Percentiles rank a stretch among this genome's conserved stretches.
phyloP scores from a whole-genome alignment of 129 eudicot genomes.

The carrot (Daucus carota) region DNA sequence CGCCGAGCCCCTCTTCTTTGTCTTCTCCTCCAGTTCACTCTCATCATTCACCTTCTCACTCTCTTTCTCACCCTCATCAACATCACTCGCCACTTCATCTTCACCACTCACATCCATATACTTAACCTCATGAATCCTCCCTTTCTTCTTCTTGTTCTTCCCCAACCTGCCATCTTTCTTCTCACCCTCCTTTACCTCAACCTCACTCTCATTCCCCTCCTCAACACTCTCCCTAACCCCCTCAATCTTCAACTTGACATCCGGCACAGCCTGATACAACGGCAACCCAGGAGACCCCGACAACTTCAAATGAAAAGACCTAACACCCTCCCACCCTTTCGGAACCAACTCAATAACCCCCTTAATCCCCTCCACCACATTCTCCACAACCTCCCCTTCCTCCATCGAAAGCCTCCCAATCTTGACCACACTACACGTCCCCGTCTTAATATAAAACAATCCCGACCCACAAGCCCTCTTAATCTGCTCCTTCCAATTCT shows the following conservation, averaged over 20 bases:
- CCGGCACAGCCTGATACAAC: slow-evolving; percentile 69
- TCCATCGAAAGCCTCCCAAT: slow-evolving; percentile 61
- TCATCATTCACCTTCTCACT: not conserved
- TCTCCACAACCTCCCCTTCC: slow-evolving; percentile 58
- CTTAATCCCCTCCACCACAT: slow-evolving; percentile 44
- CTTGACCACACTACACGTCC: slow-evolving; percentile 77
- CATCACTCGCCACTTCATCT: slow-evolving; percentile 4
- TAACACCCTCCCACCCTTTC: slow-evolving; percentile 55
- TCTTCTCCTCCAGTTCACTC: slow-evolving; percentile 3
- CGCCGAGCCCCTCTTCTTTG: not conserved
- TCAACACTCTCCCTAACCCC: slow-evolving; percentile 21
- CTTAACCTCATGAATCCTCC: slow-evolving; percentile 64
- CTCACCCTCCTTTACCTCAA: slow-evolving; percentile 10
- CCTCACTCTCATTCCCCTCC: not conserved
- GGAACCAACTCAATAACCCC: slow-evolving; percentile 53
- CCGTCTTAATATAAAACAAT: slow-evolving; percentile 47
- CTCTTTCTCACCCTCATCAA: slow-evolving; percentile 13
- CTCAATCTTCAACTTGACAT: slow-evolving; percentile 52
- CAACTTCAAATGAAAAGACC: slow-evolving; percentile 78
- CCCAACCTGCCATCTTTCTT: slow-evolving; percentile 11
- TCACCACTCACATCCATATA: slow-evolving; percentile 44
- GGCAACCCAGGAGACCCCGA: slow-evolving; percentile 74
- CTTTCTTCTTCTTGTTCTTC: slow-evolving; percentile 32
- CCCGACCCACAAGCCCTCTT: slow-evolving; percentile 49
- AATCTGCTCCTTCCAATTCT: slow-evolving; percentile 66